These are phyloP conservation scores for Apium graveolens DNA, from an alignment of 129 eudicot species.

Conservation along the genomic window DNA sequence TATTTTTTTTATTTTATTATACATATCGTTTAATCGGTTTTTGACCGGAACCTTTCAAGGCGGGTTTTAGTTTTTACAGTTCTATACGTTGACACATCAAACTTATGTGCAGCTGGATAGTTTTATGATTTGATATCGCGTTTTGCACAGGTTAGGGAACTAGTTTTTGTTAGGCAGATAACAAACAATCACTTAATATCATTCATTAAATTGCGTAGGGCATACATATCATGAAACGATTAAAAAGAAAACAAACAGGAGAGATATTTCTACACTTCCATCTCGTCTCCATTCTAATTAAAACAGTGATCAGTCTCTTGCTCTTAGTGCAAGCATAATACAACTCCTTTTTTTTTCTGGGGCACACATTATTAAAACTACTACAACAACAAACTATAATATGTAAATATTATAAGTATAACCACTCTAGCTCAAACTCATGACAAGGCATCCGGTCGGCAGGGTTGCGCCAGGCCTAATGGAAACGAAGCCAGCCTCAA, in stretches of 20 bases:
- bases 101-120: no score
- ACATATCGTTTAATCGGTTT: no score
- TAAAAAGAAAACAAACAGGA: not conserved
- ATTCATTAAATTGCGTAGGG: not conserved
- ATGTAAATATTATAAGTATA: not conserved
- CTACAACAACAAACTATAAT: not conserved
- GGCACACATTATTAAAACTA: not conserved
- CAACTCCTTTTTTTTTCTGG: not conserved
- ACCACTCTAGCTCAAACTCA: not conserved
- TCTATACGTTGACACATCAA: no score
- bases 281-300: not conserved
- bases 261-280: not conserved
- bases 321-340: not conserved
- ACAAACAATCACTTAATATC: not conserved
- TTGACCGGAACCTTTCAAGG: no score
- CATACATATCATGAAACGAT: not conserved
- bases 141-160: no score
- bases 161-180: no score
- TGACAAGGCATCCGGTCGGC: not conserved
- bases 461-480: conserved; percentile 44
- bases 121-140: no score
- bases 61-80: no score
- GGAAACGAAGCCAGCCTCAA: not conserved
- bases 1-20: no score
- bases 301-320: not conserved